Base-by-base conservation (phyloP, 106 monocot genomes). In the Xerophyta viscosa region DNA sequence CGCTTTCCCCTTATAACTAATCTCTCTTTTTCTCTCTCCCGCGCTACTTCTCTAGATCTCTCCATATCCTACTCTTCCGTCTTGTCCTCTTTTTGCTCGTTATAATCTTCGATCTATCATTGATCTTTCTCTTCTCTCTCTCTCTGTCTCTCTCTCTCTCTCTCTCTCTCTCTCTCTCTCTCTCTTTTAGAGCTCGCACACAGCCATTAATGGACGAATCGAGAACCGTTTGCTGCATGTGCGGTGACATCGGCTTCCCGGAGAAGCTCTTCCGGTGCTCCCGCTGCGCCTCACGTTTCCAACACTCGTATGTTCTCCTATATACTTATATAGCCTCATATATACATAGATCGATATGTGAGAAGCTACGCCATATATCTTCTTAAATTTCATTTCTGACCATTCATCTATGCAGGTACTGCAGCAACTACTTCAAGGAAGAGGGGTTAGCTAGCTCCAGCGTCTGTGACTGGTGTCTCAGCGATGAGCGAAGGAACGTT, bases 221-320 rank as follows among this genome's bases (percentile, higher is more conserved):
- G 24, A 28, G 37, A 31, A 61, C 44, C 10, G 67, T 65, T 1
- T 84, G 84, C 57, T 75, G 74, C 57, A 71, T 84, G 78, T 84
- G 84, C 61, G 84, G 84, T 4, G 84, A 84, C 41, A 52, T 84
- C 24, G 84, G 84, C 50, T 78, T 84, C 57, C 61, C 71, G 23
- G 78, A 84, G 46, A 78, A 68, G 62, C 74, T 84, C 60, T 78
- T 84, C 70, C 78, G 46, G 17, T 84, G 84, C 71, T 41, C 23
- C 1, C 64, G 78, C 24, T 84, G 84, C 67, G 39, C 61, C 63
- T 68, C 67, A 19, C 74, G 84, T 27, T 71, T 68, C 61, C 84
- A 84, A 43, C 84, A 84, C 48, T 67, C 74, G 83, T 83, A 78
- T 27, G 23, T 26, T 9, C 20, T n/a, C n/a, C n/a, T n/a, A n/a